Evolutionary conservation across 345 rosid species (phyloP).

Genomic region (Moringa oleifera): DNA sequence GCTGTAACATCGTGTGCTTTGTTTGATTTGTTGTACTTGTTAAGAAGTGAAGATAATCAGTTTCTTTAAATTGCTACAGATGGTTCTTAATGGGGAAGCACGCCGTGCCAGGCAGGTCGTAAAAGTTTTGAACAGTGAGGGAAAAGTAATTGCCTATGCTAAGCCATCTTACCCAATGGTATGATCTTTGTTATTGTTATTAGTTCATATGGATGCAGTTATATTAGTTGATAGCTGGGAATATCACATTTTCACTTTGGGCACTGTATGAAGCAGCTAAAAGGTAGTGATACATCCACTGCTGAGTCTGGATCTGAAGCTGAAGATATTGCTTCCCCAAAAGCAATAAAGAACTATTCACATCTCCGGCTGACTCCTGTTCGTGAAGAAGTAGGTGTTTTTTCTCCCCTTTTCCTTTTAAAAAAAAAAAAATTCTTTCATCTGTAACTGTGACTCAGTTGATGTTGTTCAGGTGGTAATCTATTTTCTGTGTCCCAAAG

Average conservation of each 20-base stretch:
- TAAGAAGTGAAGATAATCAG: not conserved
- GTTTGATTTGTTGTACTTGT: conserved; percentile 1
- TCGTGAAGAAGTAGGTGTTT: conserved; percentile 77
- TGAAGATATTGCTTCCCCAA: conserved; percentile 86
- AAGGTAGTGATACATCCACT: conserved; percentile 94
- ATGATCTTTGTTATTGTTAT: conserved; percentile 9
- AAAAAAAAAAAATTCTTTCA: too few species aligned
- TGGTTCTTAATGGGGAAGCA: conserved; percentile 78
- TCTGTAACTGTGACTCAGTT: not conserved
- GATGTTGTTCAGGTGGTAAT: not conserved
- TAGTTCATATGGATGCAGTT: not conserved
- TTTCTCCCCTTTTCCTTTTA: too few species aligned
- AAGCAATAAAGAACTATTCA: conserved; percentile 74
- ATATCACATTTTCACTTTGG: not conserved
- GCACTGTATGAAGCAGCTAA: conserved; percentile 45
- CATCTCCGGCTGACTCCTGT: conserved; percentile 94
- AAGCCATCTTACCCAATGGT: conserved; percentile 83
- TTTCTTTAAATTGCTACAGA: conserved; percentile 39
- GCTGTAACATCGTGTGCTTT: conserved; percentile 6
- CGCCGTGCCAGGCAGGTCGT: conserved; percentile 81
- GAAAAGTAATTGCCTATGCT: conserved; percentile 89
- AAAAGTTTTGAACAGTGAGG: conserved; percentile 82
- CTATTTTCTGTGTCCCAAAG: not conserved
- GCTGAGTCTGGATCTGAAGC: conserved; percentile 99
- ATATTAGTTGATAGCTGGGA: not conserved